phyloP scores from a whole-genome alignment of 2,329 filamentous ascomycete species.

The Trichoderma polysporum region DNA sequence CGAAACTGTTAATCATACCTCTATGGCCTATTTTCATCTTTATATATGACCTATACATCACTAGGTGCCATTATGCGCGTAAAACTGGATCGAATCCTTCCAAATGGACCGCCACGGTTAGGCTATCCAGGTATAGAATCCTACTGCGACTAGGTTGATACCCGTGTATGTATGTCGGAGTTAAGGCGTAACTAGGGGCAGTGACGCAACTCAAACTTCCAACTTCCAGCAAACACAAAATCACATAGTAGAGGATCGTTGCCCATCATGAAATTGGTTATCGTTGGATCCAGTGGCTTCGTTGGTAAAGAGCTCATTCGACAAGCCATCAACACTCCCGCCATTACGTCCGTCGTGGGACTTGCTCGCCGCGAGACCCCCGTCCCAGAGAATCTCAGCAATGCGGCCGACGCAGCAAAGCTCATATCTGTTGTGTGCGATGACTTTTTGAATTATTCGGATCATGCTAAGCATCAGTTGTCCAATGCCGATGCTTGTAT shows the following conservation, averaged over 20 bases:
- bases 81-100: neutral
- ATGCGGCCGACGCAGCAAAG: constrained; percentile 34
- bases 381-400: constrained; percentile 26
- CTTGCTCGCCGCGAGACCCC: constrained; percentile 40
- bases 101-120: neutral
- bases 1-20: neutral
- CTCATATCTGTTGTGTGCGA: constrained; percentile 40
- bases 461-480: constrained; percentile 40
- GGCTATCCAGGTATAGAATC: neutral
- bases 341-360: constrained; percentile 43
- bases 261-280: constrained; percentile 43
- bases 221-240: neutral
- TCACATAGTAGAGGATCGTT: neutral
- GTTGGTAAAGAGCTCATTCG: constrained; percentile 45
- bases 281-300: constrained; percentile 44
- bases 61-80: no score
- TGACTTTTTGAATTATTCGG: constrained; percentile 43
- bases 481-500: constrained; percentile 44
- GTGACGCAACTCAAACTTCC: neutral
- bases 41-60: no score
- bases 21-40: neutral
- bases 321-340: constrained; percentile 38
- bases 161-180: no score
- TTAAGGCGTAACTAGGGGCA: neutral
- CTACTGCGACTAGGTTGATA: neutral